phyloP scores from a whole-genome alignment of 1,139 yeast genomes.

The Waltiozyma sp. region DNA sequence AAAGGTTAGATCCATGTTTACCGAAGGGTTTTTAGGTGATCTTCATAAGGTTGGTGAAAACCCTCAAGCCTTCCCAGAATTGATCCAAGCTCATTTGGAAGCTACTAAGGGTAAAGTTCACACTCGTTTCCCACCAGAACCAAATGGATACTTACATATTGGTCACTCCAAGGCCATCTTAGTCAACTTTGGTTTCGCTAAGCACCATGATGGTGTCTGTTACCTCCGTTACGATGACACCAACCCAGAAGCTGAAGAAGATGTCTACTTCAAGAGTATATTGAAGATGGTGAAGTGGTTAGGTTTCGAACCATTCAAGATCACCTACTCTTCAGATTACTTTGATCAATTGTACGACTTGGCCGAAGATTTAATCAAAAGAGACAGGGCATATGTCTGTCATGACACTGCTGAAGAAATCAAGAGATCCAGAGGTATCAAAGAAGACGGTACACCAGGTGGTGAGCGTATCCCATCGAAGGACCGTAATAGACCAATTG shows the following conservation, averaged over 20 bases:
- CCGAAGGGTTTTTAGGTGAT: conserved; percentile 92
- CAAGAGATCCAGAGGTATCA: conserved; percentile 79
- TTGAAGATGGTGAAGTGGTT: conserved; percentile 82
- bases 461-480: conserved; percentile 80
- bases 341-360: conserved; percentile 79
- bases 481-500: conserved; percentile 60
- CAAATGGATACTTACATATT: conserved; percentile 91
- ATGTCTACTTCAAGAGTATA: conserved; percentile 76
- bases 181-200: conserved; percentile 93
- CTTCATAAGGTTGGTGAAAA: conserved; percentile 93
- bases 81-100: conserved; percentile 67
- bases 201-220: conserved; percentile 74
- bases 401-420: conserved; percentile 91
- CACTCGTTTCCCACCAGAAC: conserved; percentile 98
- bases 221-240: conserved; percentile 94
- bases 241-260: conserved; percentile 98
- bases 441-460: conserved; percentile 85
- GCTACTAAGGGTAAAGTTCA: conserved; percentile 73
- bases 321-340: conserved; percentile 94
- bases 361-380: conserved; percentile 67
- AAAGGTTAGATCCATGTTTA: conserved; percentile 68
- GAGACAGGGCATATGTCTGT: conserved; percentile 79
- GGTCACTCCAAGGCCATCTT: conserved; percentile 98
- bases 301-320: conserved; percentile 85
- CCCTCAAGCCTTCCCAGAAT: conserved; percentile 79